These are phyloP conservation scores for Irpex sp. DNA, from an alignment of 1,284 basidiomycete genomes.

Conservation along the genomic window DNA sequence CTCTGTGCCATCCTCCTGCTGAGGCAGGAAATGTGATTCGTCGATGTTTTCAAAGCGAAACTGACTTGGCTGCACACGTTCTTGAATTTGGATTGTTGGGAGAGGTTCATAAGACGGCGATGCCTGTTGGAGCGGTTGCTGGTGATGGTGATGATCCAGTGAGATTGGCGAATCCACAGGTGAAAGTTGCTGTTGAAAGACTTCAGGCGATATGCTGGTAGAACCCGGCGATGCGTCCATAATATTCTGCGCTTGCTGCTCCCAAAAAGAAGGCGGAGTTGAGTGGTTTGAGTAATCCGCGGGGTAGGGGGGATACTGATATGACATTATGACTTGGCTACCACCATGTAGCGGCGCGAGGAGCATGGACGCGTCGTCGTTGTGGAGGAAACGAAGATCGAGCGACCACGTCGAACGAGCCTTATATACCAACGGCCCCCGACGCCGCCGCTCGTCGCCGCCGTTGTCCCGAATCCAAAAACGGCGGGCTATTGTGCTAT, in stretches of 20 bases:
- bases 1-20: constrained; percentile 17
- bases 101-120: background rate
- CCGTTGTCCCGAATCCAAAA: constrained; percentile 6
- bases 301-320: constrained; percentile 6
- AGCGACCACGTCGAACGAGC: background rate
- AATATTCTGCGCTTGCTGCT: constrained; percentile 1
- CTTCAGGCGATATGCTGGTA: constrained; percentile 3
- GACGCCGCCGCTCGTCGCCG: constrained; percentile 11
- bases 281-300: constrained; percentile 4
- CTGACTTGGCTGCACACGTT: constrained; percentile 15
- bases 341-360: constrained; percentile 3
- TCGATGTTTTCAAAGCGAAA: constrained; percentile 29
- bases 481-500: constrained; percentile 2
- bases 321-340: constrained; percentile 10
- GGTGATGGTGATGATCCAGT: background rate
- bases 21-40: constrained; percentile 23
- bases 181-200: constrained; percentile 2
- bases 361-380: constrained; percentile 10
- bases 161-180: background rate
- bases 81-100: constrained; percentile 20
- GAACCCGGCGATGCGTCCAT: background rate
- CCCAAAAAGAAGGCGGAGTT: constrained; percentile 7
- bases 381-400: constrained; percentile 5
- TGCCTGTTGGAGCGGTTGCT: background rate
- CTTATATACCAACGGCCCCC: constrained; percentile 10